phyloP scores from a whole-genome alignment of 2,329 filamentous ascomycete genomes.

The Hypoxylon sp. region DNA sequence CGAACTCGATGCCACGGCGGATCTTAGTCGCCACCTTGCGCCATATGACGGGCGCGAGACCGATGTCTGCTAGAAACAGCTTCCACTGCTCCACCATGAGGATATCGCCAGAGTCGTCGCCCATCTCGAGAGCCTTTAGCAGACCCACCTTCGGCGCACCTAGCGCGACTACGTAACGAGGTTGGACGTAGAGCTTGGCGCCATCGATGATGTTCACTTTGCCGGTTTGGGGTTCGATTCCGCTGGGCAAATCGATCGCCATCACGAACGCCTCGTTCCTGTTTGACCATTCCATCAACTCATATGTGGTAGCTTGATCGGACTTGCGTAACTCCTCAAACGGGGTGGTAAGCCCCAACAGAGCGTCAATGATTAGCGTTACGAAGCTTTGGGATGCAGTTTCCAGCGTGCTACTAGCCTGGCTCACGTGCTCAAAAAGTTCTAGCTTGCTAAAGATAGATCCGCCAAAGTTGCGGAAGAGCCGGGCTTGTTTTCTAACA shows the following conservation, averaged over 20 bases:
- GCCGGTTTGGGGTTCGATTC: constrained; percentile 82
- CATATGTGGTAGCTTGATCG: constrained; percentile 84
- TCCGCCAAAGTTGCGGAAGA: constrained; percentile 85
- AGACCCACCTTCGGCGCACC: constrained; percentile 88
- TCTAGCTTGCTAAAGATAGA: constrained; percentile 70
- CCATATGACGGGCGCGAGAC: constrained; percentile 83
- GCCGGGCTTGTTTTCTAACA: constrained; percentile 80
- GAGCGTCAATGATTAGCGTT: constrained; percentile 72
- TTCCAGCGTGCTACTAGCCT: constrained; percentile 49
- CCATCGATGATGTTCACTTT: constrained; percentile 74
- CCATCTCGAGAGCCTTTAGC: constrained; percentile 75
- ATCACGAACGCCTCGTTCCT: constrained; percentile 83
- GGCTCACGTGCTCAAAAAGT: constrained; percentile 67
- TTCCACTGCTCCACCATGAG: constrained; percentile 72
- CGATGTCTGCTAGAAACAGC: constrained; percentile 86
- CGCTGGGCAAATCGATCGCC: constrained; percentile 90
- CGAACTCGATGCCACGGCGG: constrained; percentile 87
- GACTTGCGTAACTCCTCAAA: constrained; percentile 88
- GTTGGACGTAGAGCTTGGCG: constrained; percentile 78
- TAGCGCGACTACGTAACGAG: constrained; percentile 83
- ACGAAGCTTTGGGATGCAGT: constrained; percentile 42
- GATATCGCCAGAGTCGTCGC: constrained; percentile 58
- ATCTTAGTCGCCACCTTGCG: constrained; percentile 83
- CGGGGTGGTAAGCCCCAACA: constrained; percentile 84
- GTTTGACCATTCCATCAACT: constrained; percentile 94